Conservation (phyloP, 305 asterid genomes). For the Petunia hybrid region DNA sequence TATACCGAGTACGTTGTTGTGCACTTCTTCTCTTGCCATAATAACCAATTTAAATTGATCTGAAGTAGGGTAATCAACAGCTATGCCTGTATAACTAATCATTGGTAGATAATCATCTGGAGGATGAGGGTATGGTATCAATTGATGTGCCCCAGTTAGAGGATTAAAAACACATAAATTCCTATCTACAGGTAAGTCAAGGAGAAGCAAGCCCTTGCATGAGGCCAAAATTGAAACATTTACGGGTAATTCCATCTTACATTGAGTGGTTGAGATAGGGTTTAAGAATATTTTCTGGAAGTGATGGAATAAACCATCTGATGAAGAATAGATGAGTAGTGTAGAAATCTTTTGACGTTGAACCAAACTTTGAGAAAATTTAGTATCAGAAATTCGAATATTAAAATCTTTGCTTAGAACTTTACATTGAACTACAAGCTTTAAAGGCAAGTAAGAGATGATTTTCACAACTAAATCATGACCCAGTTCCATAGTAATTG, state of each 20-base stretch:
- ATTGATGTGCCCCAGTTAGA: conserved; percentile 15
- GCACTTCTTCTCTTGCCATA: no score
- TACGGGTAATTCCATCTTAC: neutral
- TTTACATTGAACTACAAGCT: neutral
- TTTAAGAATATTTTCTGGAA: conserved; percentile 1
- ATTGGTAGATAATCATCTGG: neutral
- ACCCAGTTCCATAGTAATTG: neutral
- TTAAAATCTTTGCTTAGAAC: neutral
- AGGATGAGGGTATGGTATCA: neutral
- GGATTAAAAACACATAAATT: neutral
- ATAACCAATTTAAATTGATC: neutral
- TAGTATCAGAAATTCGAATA: neutral
- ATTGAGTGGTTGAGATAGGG: neutral
- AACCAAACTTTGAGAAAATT: neutral
- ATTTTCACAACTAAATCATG: neutral
- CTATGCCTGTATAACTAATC: neutral
- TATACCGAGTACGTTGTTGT: no score
- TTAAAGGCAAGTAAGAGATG: conserved; percentile 16
- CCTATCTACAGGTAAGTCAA: neutral
- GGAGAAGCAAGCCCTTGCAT: neutral
- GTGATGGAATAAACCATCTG: neutral
- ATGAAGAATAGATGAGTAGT: conserved; percentile 4
- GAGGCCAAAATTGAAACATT: neutral
- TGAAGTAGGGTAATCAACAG: conserved; percentile 3
- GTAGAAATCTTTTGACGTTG: neutral